Conservation (phyloP, 257 asterid species). For the Plectranthus barbatus region DNA sequence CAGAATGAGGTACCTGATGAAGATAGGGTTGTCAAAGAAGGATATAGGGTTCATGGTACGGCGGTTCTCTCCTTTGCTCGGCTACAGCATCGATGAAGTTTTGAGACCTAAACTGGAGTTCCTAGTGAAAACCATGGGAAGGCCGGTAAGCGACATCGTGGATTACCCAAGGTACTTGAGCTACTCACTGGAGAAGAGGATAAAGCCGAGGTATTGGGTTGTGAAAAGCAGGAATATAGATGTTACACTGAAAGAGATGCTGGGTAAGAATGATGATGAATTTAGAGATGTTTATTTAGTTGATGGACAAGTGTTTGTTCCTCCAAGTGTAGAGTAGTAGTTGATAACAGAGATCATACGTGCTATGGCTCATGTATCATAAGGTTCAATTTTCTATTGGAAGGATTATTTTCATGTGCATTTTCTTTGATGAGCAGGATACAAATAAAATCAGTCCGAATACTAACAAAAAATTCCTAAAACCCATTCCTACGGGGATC, state of each 20-base stretch:
- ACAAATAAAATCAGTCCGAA: no score
- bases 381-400: no score
- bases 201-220: conserved; percentile 77
- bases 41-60: conserved; percentile 70
- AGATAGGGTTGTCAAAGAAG: conserved; percentile 52
- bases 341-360: not conserved
- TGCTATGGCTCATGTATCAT: no score
- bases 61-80: conserved; percentile 79
- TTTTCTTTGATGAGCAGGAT: no score
- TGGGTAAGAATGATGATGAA: conserved; percentile 83
- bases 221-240: conserved; percentile 53
- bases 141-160: conserved; percentile 56
- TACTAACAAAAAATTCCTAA: no score
- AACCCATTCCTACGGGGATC: no score
- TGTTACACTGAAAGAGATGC: conserved; percentile 63
- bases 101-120: conserved; percentile 77
- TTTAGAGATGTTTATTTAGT: conserved; percentile 60
- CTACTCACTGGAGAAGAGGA: conserved; percentile 91
- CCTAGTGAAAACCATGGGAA: conserved; percentile 54
- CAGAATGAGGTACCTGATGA: conserved; percentile 64
- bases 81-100: conserved; percentile 72
- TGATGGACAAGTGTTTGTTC: conserved; percentile 28
- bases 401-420: no score
- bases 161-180: conserved; percentile 92
- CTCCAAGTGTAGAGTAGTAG: conserved; percentile 21